Evolutionary conservation across 1,284 basidiomycete species (phyloP).

Genomic region (Spongiforma sp.): DNA sequence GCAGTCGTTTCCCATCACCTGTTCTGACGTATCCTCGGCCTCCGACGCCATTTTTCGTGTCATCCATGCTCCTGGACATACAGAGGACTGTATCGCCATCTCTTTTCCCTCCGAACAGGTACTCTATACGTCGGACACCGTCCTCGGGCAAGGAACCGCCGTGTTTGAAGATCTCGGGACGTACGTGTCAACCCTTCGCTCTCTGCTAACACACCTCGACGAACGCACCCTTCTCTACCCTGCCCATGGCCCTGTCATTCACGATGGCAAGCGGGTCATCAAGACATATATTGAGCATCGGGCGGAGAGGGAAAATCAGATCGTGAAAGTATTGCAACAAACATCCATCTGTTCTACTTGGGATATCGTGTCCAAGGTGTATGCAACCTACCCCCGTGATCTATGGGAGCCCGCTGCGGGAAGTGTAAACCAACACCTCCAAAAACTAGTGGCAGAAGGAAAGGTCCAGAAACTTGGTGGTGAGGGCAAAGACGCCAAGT

Average conservation of each 20-base stretch:
- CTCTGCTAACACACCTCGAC: conserved; percentile 54
- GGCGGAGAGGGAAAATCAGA: conserved; percentile 81
- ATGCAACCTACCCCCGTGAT: conserved; percentile 71
- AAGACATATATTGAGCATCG: conserved; percentile 83
- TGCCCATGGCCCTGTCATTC: conserved; percentile 84
- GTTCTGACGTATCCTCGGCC: neutral
- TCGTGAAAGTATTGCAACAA: conserved; percentile 63
- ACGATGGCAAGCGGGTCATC: conserved; percentile 63
- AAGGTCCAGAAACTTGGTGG: conserved; percentile 56
- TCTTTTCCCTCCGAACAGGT: conserved; percentile 66
- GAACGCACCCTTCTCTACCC: conserved; percentile 72
- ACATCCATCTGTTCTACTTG: conserved; percentile 61
- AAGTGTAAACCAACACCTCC: conserved; percentile 74
- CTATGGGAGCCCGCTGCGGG: conserved; percentile 78
- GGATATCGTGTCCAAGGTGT: conserved; percentile 69
- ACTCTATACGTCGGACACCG: conserved; percentile 90
- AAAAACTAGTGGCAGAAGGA: conserved; percentile 75
- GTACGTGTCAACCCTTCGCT: conserved; percentile 76
- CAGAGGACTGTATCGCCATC: conserved; percentile 83
- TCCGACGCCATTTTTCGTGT: conserved; percentile 54
- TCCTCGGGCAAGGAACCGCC: conserved; percentile 90
- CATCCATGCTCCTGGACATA: conserved; percentile 92
- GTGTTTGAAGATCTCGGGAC: conserved; percentile 86
- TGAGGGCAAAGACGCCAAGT: conserved; percentile 46
- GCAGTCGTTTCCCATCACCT: conserved; percentile 50